Evolutionary conservation across 176 grass and related monocot species (phyloP).

Genomic region (Hsuehochloa calcarea): DNA sequence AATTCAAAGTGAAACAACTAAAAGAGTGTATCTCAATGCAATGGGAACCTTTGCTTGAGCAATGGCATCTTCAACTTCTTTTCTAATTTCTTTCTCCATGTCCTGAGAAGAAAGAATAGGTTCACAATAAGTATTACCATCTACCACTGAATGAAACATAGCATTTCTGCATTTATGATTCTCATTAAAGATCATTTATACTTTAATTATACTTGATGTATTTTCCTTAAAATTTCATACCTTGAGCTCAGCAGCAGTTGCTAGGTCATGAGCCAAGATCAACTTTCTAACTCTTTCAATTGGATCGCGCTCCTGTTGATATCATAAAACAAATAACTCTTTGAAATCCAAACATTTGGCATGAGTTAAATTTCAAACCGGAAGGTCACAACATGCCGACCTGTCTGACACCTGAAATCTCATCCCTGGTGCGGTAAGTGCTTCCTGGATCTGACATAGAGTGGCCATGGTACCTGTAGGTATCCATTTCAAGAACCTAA

Average conservation of each 20-base stretch:
- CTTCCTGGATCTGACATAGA: constrained; percentile 99
- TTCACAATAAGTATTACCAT: neutral
- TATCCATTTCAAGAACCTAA: constrained; percentile 99
- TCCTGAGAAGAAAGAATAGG: constrained; percentile 53
- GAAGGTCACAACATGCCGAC: constrained; percentile 38
- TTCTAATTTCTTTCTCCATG: constrained; percentile 91
- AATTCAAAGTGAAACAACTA: constrained; percentile 1
- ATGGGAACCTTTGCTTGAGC: constrained; percentile 79
- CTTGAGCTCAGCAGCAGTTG: constrained; percentile 83
- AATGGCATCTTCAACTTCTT: constrained; percentile 83
- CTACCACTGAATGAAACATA: neutral
- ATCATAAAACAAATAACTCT: constrained; percentile 21
- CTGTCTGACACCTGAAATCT: constrained; percentile 90
- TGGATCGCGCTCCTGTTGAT: constrained; percentile 79
- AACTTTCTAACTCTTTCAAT: constrained; percentile 93
- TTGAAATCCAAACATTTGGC: neutral
- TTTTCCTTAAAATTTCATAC: constrained; percentile 32
- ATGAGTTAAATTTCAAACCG: constrained; percentile 3
- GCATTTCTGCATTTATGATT: neutral
- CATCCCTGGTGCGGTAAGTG: constrained; percentile 91
- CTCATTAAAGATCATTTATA: neutral
- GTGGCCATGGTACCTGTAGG: constrained; percentile 96
- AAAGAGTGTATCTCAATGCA: constrained; percentile 1
- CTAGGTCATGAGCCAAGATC: constrained; percentile 74
- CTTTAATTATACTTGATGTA: neutral